Conservation (phyloP, 1,139 yeast genomes). For the Candida dubliniensis region DNA sequence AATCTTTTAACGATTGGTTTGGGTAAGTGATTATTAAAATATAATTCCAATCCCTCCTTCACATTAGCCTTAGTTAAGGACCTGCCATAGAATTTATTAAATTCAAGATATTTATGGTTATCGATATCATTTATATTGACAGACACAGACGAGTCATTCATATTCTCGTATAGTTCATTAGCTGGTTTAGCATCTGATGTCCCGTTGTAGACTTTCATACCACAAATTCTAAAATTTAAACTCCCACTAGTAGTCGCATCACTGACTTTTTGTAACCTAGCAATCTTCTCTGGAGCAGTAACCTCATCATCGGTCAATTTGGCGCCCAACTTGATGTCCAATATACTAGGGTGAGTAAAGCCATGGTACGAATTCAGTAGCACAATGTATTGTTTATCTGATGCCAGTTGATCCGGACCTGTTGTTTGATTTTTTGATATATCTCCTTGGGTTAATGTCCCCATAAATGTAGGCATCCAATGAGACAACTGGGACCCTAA, state of each 20-base stretch:
- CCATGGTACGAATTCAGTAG: constrained; percentile 69
- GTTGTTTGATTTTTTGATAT: constrained; percentile 3
- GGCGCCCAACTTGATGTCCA: constrained; percentile 84
- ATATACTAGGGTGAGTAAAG: constrained; percentile 62
- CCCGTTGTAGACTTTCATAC: constrained; percentile 63
- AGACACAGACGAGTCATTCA: constrained; percentile 16
- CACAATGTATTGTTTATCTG: constrained; percentile 49
- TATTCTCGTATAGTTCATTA: constrained; percentile 17
- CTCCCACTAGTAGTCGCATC: constrained; percentile 76
- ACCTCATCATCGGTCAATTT: constrained; percentile 60
- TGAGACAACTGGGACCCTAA: constrained; percentile 43
- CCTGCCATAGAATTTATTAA: constrained; percentile 75
- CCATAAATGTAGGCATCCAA: constrained; percentile 54
- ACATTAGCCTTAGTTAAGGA: constrained; percentile 46
- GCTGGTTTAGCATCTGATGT: constrained; percentile 3
- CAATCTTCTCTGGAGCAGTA: constrained; percentile 58
- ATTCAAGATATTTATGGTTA: constrained; percentile 43
- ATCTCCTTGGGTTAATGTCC: constrained; percentile 36
- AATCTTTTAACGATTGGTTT: constrained; percentile 19
- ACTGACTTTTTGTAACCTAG: constrained; percentile 64
- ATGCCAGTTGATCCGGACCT: constrained; percentile 2
- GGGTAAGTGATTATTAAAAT: constrained; percentile 17
- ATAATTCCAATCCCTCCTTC: constrained; percentile 49
- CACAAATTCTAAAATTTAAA: constrained; percentile 76
- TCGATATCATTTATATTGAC: constrained; percentile 17